Evolutionary conservation across 441 rosid species (phyloP).

Genomic region (Syzygium syzygioides): DNA sequence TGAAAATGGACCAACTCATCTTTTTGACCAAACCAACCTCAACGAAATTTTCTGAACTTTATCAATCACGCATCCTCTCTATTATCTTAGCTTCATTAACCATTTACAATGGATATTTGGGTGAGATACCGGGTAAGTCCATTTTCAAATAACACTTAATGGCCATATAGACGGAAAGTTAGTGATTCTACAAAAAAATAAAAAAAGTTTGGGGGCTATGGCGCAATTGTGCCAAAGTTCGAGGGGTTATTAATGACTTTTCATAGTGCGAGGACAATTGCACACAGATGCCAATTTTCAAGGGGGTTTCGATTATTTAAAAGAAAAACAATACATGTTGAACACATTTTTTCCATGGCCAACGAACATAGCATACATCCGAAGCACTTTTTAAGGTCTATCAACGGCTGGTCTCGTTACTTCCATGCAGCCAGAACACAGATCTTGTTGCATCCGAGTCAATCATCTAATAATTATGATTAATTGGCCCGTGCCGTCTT

Average conservation of each 20-base stretch:
- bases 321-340: background rate
- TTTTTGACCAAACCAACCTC: background rate
- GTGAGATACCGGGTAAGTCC: background rate
- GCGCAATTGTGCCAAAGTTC: background rate
- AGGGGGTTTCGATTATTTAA: background rate
- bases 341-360: background rate
- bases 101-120: background rate
- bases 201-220: background rate
- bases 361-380: background rate
- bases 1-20: background rate
- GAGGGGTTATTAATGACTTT: background rate
- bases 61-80: background rate
- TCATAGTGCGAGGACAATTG: background rate
- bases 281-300: background rate
- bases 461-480: background rate
- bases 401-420: no score
- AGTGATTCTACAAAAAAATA: rapidly evolving
- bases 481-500: background rate
- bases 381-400: background rate
- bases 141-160: background rate
- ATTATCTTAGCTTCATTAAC: background rate
- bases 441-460: background rate
- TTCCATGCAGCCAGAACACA: background rate
- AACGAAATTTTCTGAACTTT: background rate
- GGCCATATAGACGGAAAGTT: no score